Evolutionary conservation across 768 basidiomycete genomes (phyloP).

Genomic region (Rhodotorula kratochvilovae): DNA sequence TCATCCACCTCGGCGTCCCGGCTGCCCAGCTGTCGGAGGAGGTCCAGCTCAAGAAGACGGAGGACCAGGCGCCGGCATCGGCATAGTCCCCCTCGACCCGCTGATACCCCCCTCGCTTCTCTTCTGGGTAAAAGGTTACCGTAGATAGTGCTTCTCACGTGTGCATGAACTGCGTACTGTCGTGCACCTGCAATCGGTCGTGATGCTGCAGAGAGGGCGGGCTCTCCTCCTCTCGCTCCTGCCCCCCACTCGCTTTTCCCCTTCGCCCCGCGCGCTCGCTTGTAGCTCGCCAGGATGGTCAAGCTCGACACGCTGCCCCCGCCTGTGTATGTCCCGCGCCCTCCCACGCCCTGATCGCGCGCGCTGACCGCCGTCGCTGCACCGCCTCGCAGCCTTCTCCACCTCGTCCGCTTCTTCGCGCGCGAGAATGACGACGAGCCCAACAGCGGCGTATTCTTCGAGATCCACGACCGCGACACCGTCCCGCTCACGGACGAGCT

Average conservation of each 20-base stretch:
- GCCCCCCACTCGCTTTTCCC: neutral
- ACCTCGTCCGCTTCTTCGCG: neutral
- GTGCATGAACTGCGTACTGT: too few relatives aligned
- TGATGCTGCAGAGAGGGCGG: too few relatives aligned
- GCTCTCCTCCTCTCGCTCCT: neutral
- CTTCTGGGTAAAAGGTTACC: neutral
- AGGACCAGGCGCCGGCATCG: constrained; percentile 26
- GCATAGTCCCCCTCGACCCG: neutral
- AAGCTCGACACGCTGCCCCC: neutral
- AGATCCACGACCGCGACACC: neutral
- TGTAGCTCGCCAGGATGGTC: neutral
- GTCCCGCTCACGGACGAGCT: neutral
- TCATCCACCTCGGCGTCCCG: constrained; percentile 93
- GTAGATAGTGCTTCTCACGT: neutral
- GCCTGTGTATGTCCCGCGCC: neutral
- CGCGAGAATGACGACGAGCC: neutral
- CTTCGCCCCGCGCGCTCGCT: neutral
- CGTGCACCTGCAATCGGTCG: too few relatives aligned
- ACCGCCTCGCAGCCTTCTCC: neutral
- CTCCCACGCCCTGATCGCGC: neutral
- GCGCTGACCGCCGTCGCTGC: neutral
- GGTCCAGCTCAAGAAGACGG: constrained; percentile 35
- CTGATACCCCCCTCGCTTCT: neutral
- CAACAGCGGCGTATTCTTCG: neutral
- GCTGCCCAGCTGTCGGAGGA: constrained; percentile 60